These are phyloP conservation scores for Pugionium cornutum DNA, from an alignment of 345 rosid species.

Conservation along the genomic window DNA sequence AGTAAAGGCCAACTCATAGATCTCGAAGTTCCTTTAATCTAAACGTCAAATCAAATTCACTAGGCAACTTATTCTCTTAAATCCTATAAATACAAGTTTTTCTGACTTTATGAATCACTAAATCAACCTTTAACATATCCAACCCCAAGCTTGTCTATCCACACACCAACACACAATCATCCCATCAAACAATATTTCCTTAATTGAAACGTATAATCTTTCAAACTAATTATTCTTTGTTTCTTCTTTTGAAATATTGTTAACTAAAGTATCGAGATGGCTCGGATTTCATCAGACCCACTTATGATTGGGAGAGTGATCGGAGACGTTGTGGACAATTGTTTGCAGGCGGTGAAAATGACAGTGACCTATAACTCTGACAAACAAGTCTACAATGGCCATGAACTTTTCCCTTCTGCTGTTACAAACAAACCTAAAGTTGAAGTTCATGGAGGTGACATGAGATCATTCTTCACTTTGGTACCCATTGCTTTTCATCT, in stretches of 20 bases:
- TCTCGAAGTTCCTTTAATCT: constrained; percentile 23
- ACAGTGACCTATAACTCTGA: constrained; percentile 61
- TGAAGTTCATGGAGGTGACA: constrained; percentile 81
- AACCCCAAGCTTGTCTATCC: constrained; percentile 29
- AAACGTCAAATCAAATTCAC: constrained; percentile 40
- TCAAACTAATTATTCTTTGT: neutral
- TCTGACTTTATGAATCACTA: constrained; percentile 39
- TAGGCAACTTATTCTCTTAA: constrained; percentile 6
- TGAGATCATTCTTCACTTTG: constrained; percentile 97
- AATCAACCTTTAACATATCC: constrained; percentile 23
- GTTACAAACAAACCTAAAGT: constrained; percentile 78
- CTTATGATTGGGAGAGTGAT: constrained; percentile 86
- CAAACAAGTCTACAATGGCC: constrained; percentile 88
- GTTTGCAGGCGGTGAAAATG: constrained; percentile 63
- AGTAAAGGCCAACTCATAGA: neutral
- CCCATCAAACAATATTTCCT: constrained; percentile 8
- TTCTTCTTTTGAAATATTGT: constrained; percentile 9
- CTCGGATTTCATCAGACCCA: constrained; percentile 58
- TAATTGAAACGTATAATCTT: neutral
- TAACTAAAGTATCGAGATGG: constrained; percentile 44
- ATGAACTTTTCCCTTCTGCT: constrained; percentile 77
- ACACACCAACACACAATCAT: constrained; percentile 15
- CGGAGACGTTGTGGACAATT: constrained; percentile 79
- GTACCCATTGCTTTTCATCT: constrained; percentile 38
- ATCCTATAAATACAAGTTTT: constrained; percentile 36